Evolutionary conservation across 78 protist species (phyloP).

Genomic region (Salpingoeca rosetta): DNA sequence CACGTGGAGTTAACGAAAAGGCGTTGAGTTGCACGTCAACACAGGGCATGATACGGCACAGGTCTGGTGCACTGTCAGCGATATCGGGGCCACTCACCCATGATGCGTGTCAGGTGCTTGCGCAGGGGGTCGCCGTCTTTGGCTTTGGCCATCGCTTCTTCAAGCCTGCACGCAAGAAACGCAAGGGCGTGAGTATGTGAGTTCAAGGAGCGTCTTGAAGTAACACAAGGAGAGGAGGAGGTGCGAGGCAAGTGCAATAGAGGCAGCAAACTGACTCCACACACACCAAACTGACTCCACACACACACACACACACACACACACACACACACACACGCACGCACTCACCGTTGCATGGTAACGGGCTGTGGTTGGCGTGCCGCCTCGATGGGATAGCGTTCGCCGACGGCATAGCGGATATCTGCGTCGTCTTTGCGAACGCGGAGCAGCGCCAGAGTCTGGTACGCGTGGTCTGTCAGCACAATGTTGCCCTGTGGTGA

Average conservation of each 20-base stretch:
- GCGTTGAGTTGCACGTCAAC: not conserved
- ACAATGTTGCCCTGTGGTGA: constrained; percentile 51
- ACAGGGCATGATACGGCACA: not conserved
- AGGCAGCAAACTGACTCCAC: not conserved
- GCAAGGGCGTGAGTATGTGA: not conserved
- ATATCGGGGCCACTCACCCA: not conserved
- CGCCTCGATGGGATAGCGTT: constrained; percentile 30
- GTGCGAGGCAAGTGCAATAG: no score
- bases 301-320: not conserved
- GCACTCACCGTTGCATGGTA: not conserved
- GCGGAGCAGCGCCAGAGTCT: constrained; percentile 48
- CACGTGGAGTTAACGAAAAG: not conserved
- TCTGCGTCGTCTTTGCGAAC: constrained; percentile 24
- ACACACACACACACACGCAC: no score
- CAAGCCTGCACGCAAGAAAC: not conserved
- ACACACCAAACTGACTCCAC: not conserved
- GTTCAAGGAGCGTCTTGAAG: not conserved
- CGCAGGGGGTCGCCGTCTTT: not conserved
- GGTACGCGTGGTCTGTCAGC: constrained; percentile 39
- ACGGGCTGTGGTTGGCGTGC: not conserved
- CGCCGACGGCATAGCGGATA: constrained; percentile 43
- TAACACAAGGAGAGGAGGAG: not conserved
- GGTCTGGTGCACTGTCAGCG: not conserved
- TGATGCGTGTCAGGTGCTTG: not conserved
- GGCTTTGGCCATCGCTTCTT: not conserved